Percentiles rank a stretch among this genome's conserved stretches.
Conservation (phyloP, 1,284 basidiomycete species). For the Anthracocystis panici-leucophaei region DNA sequence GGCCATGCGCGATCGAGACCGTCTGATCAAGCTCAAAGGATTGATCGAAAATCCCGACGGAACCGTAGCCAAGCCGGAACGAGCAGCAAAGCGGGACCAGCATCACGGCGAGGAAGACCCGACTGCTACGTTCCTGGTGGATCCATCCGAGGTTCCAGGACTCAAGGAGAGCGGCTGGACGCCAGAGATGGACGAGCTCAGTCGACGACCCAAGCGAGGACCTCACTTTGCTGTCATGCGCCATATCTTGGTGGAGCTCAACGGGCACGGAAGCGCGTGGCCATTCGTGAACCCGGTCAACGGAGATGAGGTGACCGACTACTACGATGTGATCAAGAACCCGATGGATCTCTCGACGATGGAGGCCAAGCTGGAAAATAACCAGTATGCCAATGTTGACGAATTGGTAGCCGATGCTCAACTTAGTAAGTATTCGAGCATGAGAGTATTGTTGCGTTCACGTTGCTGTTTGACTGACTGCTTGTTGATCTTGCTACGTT, state of each 20-base stretch:
- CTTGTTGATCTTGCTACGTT: no score
- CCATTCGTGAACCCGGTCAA: constrained; percentile 87
- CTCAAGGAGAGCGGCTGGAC: constrained; percentile 88
- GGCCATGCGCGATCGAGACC: constrained; percentile 78
- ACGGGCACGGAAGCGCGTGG: constrained; percentile 86
- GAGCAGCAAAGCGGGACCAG: constrained; percentile 44
- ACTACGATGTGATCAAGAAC: constrained; percentile 87
- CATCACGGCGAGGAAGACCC: constrained; percentile 44
- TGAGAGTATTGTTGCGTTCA: no score
- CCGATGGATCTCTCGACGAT: constrained; percentile 97
- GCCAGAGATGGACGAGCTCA: constrained; percentile 83
- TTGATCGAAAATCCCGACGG: constrained; percentile 53
- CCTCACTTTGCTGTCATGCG: constrained; percentile 79
- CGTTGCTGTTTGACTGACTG: no score
- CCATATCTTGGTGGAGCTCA: constrained; percentile 84
- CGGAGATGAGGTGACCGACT: constrained; percentile 85
- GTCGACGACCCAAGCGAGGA: constrained; percentile 74
- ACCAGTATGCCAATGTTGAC: constrained; percentile 80
- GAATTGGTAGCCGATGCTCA: constrained; percentile 82
- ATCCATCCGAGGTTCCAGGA: constrained; percentile 62
- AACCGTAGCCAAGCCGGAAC: constrained; percentile 50
- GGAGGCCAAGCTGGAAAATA: constrained; percentile 88
- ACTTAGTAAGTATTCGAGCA: constrained; percentile 25
- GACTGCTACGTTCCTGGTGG: constrained; percentile 54
- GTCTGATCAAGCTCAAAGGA: constrained; percentile 48